Percentiles rank a stretch among this genome's conserved stretches.
phyloP scores from a whole-genome alignment of 2,329 filamentous ascomycete species.

The Aureobasidium namibiae region DNA sequence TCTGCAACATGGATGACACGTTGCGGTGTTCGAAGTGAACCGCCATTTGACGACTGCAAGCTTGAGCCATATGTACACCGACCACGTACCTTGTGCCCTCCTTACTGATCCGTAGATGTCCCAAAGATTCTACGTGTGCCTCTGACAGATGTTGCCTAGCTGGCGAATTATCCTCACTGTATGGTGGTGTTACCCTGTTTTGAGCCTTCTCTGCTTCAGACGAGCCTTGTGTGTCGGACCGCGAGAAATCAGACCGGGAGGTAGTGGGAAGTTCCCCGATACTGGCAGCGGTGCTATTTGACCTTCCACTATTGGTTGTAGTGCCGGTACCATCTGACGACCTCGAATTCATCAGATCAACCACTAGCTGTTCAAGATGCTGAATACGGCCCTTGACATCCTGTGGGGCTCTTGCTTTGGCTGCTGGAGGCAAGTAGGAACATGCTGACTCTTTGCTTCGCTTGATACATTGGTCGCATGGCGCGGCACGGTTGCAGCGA shows the following conservation, averaged over 20 bases:
- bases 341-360: conserved; percentile 27
- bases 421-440: conserved; percentile 25
- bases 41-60: background rate
- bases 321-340: background rate
- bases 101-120: conserved; percentile 71
- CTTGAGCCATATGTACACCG: no score
- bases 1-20: background rate
- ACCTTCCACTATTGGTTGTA: background rate
- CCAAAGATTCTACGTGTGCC: conserved; percentile 54
- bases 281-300: background rate
- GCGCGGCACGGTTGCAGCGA: conserved; percentile 27
- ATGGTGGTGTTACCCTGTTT: background rate
- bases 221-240: no score
- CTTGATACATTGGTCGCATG: conserved; percentile 32
- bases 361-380: conserved; percentile 27
- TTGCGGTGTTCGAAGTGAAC: background rate
- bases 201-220: background rate
- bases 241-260: background rate
- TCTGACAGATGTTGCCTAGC: conserved; percentile 29
- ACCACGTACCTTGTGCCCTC: conserved; percentile 46
- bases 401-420: conserved; percentile 23
- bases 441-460: conserved; percentile 23
- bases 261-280: background rate
- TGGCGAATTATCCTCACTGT: conserved; percentile 1
- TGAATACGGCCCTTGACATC: conserved; percentile 29